Evolutionary conservation across 2,329 filamentous ascomycete genomes (phyloP), one percentile per base, ranked within the genome.

Genomic region (Parastagonospora nodorum): DNA sequence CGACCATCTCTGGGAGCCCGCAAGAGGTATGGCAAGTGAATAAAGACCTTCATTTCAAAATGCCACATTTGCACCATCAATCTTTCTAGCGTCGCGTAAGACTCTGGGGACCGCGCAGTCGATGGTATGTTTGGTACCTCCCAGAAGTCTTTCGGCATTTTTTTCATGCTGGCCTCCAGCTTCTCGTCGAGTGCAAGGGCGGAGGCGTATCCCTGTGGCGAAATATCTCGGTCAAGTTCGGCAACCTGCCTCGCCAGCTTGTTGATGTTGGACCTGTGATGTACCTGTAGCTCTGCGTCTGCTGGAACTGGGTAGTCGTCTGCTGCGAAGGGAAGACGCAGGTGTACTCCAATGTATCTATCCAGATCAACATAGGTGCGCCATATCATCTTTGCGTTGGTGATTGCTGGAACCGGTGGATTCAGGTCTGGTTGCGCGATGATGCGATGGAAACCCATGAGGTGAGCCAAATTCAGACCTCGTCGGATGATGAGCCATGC

Each of bases 381-480:
- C 69, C 69, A 73, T 11, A 70, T 58, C 24, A 40, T 48, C 41
- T 67, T 67, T 24, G 69, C 66, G 14, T 61, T 55, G 11, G 63
- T 62, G 8, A 72, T 45, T 7, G 60, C 64, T 44, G 67, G 51
- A 12, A 71, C 56, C 2, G 64, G 56, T 4, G 67, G 58, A 2
- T 57, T 47, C 10, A 47, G 28, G 8, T 56, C 57, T n/a, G 53
- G 39, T 41, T 67, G 59, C 1, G 45, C 45, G 11, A 72, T 63
- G 28, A 72, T 72, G 38, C 67, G 70, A 37, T 73, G 70, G 45
- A 72, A 69, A 1, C 70, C 70, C 69, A 73, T 72, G 2, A 73
- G 64, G 16, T 73, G 67, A 12, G 70, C 69, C 5, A 72, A 50
- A 24, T 64, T 71, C 37, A 72, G 55, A n/a, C 66, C 67, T 35